Conservation (phyloP, 1,284 basidiomycete species). For the Trichosporon coremiiforme region DNA sequence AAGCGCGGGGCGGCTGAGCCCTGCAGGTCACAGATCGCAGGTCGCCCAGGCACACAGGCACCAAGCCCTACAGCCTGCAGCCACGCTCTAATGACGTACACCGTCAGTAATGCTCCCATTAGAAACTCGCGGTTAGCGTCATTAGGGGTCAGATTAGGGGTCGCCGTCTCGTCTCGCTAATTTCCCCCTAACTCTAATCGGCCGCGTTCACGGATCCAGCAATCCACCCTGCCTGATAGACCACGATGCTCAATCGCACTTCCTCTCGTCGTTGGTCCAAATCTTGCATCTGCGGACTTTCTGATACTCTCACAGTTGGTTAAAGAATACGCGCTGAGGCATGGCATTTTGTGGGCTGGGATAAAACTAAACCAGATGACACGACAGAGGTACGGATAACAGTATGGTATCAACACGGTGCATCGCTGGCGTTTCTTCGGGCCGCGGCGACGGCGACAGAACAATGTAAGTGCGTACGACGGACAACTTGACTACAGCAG, state of each 20-base stretch:
- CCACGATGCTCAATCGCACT: no score
- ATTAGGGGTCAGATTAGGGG: not conserved
- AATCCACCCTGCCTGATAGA: no score
- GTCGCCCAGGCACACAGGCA: not conserved
- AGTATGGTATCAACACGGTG: not conserved
- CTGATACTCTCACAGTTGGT: no score
- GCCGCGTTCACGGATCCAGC: not conserved
- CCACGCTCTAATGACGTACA: not conserved
- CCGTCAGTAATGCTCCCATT: not conserved
- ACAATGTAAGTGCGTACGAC: not conserved
- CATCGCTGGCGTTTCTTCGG: not conserved
- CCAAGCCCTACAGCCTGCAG: not conserved
- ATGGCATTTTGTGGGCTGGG: not conserved
- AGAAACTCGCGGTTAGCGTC: not conserved
- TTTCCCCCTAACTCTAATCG: not conserved
- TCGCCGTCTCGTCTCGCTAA: not conserved
- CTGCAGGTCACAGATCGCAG: not conserved
- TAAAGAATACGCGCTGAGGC: no score
- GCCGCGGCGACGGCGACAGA: not conserved
- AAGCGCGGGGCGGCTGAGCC: not conserved
- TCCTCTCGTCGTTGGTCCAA: no score
- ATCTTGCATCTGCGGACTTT: not conserved
- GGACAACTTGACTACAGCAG: slow-evolving; percentile 24
- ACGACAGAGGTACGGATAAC: not conserved
- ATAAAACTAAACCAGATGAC: not conserved